Conservation (phyloP, 1,139 yeast genomes). For the Geotrichum cucujoidarum region DNA sequence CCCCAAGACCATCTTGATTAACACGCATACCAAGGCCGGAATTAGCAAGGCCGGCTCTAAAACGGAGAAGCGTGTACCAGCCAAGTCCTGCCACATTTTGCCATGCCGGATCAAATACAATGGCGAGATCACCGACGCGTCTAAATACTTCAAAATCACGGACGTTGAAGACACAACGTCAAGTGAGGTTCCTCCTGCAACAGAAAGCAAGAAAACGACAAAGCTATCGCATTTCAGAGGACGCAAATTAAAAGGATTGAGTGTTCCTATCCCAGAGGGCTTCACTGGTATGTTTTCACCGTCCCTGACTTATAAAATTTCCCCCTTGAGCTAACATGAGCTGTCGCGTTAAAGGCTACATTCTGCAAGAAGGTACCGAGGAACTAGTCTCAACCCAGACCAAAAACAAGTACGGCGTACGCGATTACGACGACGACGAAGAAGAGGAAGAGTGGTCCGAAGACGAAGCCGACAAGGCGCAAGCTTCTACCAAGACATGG, state of each 20-base stretch:
- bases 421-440: conserved; percentile 14
- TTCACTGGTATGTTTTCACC: conserved; percentile 21
- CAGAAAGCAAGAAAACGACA: conserved; percentile 4
- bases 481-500: conserved; percentile 17
- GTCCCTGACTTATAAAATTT: neutral
- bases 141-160: conserved; percentile 21
- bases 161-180: conserved; percentile 1
- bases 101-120: conserved; percentile 31
- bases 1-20: neutral
- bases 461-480: conserved; percentile 16
- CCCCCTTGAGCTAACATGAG: neutral
- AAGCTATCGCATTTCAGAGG: conserved; percentile 29
- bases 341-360: conserved; percentile 1
- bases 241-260: conserved; percentile 26
- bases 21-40: too few species aligned
- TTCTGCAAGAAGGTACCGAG: conserved; percentile 12
- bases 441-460: conserved; percentile 16
- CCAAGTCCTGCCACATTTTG: conserved; percentile 23
- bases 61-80: too few species aligned
- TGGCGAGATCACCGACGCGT: conserved; percentile 27
- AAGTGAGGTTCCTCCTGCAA: neutral
- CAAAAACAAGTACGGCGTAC: conserved; percentile 12
- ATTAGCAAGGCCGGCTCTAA: too few species aligned
- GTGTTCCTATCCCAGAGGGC: conserved; percentile 21
- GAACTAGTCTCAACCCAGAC: conserved; percentile 7